Evolutionary conservation across 2,329 filamentous ascomycete genomes (phyloP), one percentile per base, ranked within the genome.

Genomic region (Diaporthe humulicola): DNA sequence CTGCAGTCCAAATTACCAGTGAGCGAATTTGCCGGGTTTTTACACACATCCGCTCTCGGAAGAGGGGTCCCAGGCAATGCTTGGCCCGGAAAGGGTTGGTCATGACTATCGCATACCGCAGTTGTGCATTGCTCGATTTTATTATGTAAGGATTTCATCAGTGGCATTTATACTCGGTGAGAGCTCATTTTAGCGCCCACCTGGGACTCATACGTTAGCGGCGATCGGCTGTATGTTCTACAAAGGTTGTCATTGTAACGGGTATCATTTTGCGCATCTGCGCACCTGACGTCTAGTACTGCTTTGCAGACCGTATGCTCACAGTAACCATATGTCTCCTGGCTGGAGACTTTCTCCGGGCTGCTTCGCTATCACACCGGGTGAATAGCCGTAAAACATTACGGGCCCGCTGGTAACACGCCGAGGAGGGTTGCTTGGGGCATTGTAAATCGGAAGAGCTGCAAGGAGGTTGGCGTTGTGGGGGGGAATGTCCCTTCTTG

Each of bases 61-160:
- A 67, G 71, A 66, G 71, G 71, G 71, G 58, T n/a, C 38, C 48
- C 12, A 33, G 19, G 70, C 45, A 45, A 42, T 48, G 57, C 56
- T 54, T n/a, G 70, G 70, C 42, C 33, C 56, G 42, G 56, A 61
- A 38, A 61, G 48, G 70, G 50, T 19, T 60, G 57, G 56, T 42
- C 57, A 36, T 38, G 30, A 42, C n/a, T 40, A 54, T 54, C 64
- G 40, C 33, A 52, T 19, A 25, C 45, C 14, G 30, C 25, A 25
- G n/a, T 52, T 38, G 45, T 8, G 33, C 33, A 40, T 54, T 54
- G 64, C 64, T 40, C 48, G 61, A 69, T 40, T 54, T 6, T 7
- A 50, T 69, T 69, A 69, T 54, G 64, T 69, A 69, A 69, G 45
- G 48, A 36, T 69, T 67, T 69, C 19, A 50, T 54, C 30, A 38